Evolutionary conservation across 306 rosid genomes (phyloP), one percentile per base, ranked within the genome.

Genomic region (Trifolium pratense): DNA sequence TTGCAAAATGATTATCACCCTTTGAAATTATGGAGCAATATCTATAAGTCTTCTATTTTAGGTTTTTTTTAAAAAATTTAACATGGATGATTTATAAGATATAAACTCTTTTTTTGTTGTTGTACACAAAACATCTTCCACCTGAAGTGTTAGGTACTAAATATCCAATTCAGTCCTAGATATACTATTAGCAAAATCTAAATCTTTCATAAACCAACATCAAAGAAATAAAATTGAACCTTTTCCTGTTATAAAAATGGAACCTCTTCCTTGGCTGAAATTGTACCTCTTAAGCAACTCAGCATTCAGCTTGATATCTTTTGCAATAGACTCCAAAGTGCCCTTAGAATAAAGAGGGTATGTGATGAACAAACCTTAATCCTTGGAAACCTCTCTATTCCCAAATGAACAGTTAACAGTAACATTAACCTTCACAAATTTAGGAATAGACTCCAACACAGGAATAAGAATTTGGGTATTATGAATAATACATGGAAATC

Each of bases 341-440:
- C 90, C 87, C n/a, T 9, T 64, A 0, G 39, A 4, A 43, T 75
- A 46, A 10, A 92, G 82, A 0, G 97, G 96, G 74, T 86, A 92
- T 9, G 93, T 89, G 8, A 86, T 20, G 37, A 92, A 92, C 88
- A 88, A 21, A 12, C 96, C 96, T 72, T 83, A 92, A 0, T 71
- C 74, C 71, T 75, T 51, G 2, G 91, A 84, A 74, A 92, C 40
- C 15, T 16, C 1, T 10, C 82, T 78, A 61, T 84, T 3, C 63
- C 97, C 97, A 78, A 96, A 90, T 7, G 81, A 79, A 79, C 96
- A 90, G 6, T 72, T 84, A 59, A 92, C 89, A 3, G 83, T 58
- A 4, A 87, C 96, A 42, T 84, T 85, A 68, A 90, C 11, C 6
- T 14, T 46, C 15, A 0, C 2, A 15, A 15, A 46, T 4, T 46